Base-by-base conservation (phyloP, 352 stramenopile genomes). In the Pythium dissimile region DNA sequence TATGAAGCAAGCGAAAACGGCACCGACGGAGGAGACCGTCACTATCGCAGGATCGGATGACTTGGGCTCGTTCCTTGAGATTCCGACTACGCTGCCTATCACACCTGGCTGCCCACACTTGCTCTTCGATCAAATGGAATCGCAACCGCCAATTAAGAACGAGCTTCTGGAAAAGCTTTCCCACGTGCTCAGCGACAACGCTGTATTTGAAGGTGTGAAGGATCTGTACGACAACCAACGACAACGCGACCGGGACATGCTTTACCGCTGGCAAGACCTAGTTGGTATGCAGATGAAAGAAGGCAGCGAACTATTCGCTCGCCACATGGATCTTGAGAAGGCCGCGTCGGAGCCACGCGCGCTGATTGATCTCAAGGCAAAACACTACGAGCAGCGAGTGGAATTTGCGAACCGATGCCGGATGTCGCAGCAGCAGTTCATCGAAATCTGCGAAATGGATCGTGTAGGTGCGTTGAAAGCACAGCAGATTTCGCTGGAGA, bases 271-370 rank as follows among this genome's bases (percentile, higher is more conserved):
- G 82, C 82, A 92, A 57, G 82, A 92, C 26, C 68, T 92, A 24
- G 71, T 92, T 18, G 67, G 67, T 8, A 88, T 86, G 79, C 82
- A 92, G 54, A 92, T 92, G 82, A 89, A 90, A 43, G 82, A 92
- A 66, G 79, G 82, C 27, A 80, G 69, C 31, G 81, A 89, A 26
- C 57, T 92, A 16, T 89, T 82, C 43, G 65, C 69, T 5, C 77
- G 77, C 13, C 81, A 92, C 23, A 61, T 73, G 12, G 67, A 67
- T 23, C 50, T 75, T 0, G 79, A 88, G 47, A 75, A 74, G 62
- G 62, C 68, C 20, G 70, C 70, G 0, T 66, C 64, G 3, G 77
- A 86, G 24, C 61, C 75, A 9, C 67, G 71, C 7, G 71, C 72
- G 31, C 59, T 84, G 27, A 86, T 87, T 28, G 70, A 55, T 11